Percentiles rank a stretch among this genome's conserved stretches.
Conservation (phyloP, 768 basidiomycete species). For the Boletus pseudo-olivaceus region DNA sequence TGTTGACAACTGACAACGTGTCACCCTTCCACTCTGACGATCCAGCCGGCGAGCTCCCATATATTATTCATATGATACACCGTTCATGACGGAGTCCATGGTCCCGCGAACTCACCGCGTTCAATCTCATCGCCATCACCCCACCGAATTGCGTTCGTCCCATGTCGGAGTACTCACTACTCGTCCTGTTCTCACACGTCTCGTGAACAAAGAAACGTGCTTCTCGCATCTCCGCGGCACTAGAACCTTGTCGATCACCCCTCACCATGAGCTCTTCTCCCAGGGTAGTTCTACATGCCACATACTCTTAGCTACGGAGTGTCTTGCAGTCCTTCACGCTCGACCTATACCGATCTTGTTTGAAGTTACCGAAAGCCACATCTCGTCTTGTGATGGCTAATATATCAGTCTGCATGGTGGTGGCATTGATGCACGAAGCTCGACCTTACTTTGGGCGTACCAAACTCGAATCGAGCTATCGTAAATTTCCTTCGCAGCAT, state of each 20-base stretch:
- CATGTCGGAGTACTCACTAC: not conserved
- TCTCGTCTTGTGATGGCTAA: not conserved
- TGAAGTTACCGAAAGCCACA: not conserved
- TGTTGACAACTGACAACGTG: not conserved
- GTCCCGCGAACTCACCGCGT: constrained; percentile 11
- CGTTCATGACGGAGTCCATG: not conserved
- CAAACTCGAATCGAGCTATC: not conserved
- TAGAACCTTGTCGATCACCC: not conserved
- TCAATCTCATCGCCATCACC: not conserved
- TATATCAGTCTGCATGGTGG: not conserved
- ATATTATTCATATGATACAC: not conserved
- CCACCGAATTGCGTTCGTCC: not conserved
- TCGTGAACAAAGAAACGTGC: not conserved
- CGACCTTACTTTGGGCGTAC: too few species aligned
- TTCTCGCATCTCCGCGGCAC: constrained; percentile 10
- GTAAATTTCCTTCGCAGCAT: not conserved
- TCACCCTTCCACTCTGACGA: not conserved
- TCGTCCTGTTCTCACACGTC: not conserved
- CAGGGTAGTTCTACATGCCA: not conserved
- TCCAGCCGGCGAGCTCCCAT: not conserved
- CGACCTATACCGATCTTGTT: not conserved
- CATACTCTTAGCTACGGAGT: not conserved
- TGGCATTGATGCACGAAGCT: not conserved
- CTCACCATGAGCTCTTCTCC: not conserved
- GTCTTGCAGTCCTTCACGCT: not conserved